Base-by-base conservation (phyloP, 306 rosid species). In the Benincasa hispida region DNA sequence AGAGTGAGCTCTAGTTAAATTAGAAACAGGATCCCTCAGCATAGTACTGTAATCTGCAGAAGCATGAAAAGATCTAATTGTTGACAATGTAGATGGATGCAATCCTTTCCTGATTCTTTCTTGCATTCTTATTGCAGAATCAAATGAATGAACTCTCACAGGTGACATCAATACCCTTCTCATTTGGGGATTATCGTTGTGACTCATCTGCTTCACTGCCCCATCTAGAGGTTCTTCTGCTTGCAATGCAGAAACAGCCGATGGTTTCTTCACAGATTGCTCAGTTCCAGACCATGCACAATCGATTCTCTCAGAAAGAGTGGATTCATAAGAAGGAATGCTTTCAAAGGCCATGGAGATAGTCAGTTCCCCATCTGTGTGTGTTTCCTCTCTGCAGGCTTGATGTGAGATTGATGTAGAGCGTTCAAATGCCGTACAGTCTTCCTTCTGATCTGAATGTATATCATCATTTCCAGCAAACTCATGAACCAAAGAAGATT, bases 261-360 rank as follows among this genome's bases (percentile, higher is more conserved):
- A 84, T 69, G 82, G 79, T 48, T 86, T 87, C 74, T 42, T 66
- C 7, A 74, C 54, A 73, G 84, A 84, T 65, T 84, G 95, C 72
- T 86, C 92, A 32, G 93, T 90, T 77, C 99, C 98, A 0, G 90
- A 87, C 99, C 99, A 95, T 4, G 99, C 96, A 80, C 83, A 89
- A 86, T 95, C 99, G 81, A 95, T 95, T 83, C 89, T 87, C 84
- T 90, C 98, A n/a, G 97, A 89, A 57, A 95, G 97, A 80, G 86
- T 89, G 66, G 99, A 90, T 72, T 82, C 92, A 21, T 74, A 79
- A 8, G 80, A 58, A 17, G 87, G 77, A 4, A 80, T 24, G 77
- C 83, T 79, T 81, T 84, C 86, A 27, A 47, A 75, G 28, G 83
- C 58, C 76, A 21, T 34, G 61, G 78, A 51, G 25, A 55, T 62